Percentiles rank a stretch among this genome's conserved stretches.
Conservation (phyloP, 1,284 basidiomycete species). For the Fomitopsis palustris region DNA sequence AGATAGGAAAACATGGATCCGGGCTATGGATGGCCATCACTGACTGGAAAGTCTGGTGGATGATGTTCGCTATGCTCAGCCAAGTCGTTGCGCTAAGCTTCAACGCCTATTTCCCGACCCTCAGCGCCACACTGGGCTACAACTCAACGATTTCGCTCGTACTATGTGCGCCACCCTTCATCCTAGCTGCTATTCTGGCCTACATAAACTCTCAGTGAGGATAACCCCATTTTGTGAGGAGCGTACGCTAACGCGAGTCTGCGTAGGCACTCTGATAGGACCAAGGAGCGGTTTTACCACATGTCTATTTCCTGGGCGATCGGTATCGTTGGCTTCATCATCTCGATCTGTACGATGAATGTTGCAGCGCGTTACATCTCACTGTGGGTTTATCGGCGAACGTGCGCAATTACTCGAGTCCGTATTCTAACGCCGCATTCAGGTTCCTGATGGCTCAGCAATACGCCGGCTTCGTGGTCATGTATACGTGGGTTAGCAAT, state of each 20-base stretch:
- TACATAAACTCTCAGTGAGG: slow-evolving; percentile 44
- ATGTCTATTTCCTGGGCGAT: slow-evolving; percentile 48
- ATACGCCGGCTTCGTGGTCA: slow-evolving; percentile 66
- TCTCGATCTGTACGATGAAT: slow-evolving; percentile 72
- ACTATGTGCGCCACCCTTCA: slow-evolving; percentile 77
- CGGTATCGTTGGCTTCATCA: slow-evolving; percentile 73
- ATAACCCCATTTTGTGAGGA: background rate
- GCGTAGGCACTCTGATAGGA: slow-evolving; percentile 66
- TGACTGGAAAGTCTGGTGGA: slow-evolving; percentile 76
- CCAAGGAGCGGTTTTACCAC: slow-evolving; percentile 64
- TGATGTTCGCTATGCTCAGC: slow-evolving; percentile 53
- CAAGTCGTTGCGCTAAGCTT: slow-evolving; percentile 65
- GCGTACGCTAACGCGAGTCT: slow-evolving; percentile 1
- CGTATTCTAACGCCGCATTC: background rate
- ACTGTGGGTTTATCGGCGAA: slow-evolving; percentile 40
- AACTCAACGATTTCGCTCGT: slow-evolving; percentile 61
- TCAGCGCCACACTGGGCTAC: slow-evolving; percentile 68
- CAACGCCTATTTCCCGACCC: slow-evolving; percentile 72
- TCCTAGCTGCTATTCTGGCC: slow-evolving; percentile 58
- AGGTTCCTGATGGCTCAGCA: slow-evolving; percentile 78
- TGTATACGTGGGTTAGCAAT: slow-evolving; percentile 72
- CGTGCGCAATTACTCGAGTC: background rate
- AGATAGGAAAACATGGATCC: slow-evolving; percentile 30
- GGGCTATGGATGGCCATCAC: slow-evolving; percentile 58
- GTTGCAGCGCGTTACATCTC: slow-evolving; percentile 66